Evolutionary conservation across 2,329 filamentous ascomycete genomes (phyloP).

Genomic region (Ophiostoma montium): DNA sequence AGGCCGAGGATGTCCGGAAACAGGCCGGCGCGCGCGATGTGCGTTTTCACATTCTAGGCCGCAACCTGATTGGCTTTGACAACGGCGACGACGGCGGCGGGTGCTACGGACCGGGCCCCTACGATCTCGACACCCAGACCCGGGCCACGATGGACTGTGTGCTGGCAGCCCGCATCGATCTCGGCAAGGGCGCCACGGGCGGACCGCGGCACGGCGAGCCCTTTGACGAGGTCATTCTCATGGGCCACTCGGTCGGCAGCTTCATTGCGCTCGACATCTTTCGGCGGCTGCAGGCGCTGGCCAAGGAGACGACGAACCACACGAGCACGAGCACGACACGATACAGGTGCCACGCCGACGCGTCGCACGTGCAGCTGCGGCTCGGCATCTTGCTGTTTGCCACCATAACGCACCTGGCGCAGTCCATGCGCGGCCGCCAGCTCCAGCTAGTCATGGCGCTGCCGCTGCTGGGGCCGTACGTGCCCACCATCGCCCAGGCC

Average conservation of each 20-base stretch:
- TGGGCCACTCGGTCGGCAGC: constrained; percentile 61
- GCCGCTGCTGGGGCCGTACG: constrained; percentile 27
- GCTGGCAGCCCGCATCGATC: constrained; percentile 17
- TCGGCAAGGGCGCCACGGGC: constrained; percentile 17
- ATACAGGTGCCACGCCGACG: background rate
- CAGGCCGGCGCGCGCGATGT: constrained; percentile 9
- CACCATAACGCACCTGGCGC: constrained; percentile 56
- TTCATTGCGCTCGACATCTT: constrained; percentile 60
- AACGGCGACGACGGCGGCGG: constrained; percentile 37
- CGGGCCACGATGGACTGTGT: constrained; percentile 26
- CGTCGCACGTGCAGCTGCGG: constrained; percentile 24
- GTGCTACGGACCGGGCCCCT: constrained; percentile 25
- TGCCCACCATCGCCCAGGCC: constrained; percentile 26
- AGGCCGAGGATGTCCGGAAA: constrained; percentile 19
- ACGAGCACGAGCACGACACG: no score
- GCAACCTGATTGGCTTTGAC: constrained; percentile 43
- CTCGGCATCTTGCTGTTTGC: constrained; percentile 57
- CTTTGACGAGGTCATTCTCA: constrained; percentile 48
- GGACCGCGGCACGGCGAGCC: constrained; percentile 20
- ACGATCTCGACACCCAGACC: constrained; percentile 40
- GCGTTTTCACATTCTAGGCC: constrained; percentile 41
- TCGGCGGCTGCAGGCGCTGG: constrained; percentile 30
- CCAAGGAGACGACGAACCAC: background rate
- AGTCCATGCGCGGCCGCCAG: constrained; percentile 43
- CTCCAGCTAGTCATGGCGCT: constrained; percentile 29